Evolutionary conservation across 192 early-diverging fungal species (phyloP).

Genomic region (Helicostylum pulchrum): DNA sequence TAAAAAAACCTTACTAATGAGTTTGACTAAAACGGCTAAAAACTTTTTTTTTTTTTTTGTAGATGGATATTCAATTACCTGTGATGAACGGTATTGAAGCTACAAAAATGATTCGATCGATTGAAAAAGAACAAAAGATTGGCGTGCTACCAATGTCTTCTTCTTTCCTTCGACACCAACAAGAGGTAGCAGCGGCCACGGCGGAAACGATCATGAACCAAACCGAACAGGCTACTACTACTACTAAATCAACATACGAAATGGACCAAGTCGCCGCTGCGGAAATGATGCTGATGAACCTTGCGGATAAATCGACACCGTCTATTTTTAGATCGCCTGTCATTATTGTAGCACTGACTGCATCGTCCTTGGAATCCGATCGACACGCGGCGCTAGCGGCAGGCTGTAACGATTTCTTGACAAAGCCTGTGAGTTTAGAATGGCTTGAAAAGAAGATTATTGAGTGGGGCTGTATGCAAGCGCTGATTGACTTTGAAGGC

Average conservation of each 20-base stretch:
- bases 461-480: constrained; percentile 94
- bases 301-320: constrained; percentile 17
- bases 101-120: constrained; percentile 55
- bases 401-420: constrained; percentile 90
- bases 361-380: constrained; percentile 67
- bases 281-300: background rate
- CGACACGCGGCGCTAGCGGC: constrained; percentile 72
- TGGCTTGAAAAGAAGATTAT: constrained; percentile 87
- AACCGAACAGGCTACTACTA: background rate
- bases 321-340: constrained; percentile 61
- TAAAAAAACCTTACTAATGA: background rate
- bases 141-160: constrained; percentile 46
- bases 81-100: constrained; percentile 71
- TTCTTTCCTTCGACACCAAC: constrained; percentile 15
- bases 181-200: background rate
- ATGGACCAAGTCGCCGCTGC: background rate
- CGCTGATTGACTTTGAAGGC: constrained; percentile 81
- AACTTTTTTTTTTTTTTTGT: constrained; percentile 4
- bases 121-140: constrained; percentile 56
- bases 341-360: constrained; percentile 87
- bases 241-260: background rate
- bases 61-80: constrained; percentile 75
- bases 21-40: background rate
- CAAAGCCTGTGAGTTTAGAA: constrained; percentile 77
- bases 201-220: background rate